A percentile compares a stretch with the other conserved stretches of the same genome.
phyloP scores from a whole-genome alignment of 768 basidiomycete species.

The Pisolithus microcarpus region DNA sequence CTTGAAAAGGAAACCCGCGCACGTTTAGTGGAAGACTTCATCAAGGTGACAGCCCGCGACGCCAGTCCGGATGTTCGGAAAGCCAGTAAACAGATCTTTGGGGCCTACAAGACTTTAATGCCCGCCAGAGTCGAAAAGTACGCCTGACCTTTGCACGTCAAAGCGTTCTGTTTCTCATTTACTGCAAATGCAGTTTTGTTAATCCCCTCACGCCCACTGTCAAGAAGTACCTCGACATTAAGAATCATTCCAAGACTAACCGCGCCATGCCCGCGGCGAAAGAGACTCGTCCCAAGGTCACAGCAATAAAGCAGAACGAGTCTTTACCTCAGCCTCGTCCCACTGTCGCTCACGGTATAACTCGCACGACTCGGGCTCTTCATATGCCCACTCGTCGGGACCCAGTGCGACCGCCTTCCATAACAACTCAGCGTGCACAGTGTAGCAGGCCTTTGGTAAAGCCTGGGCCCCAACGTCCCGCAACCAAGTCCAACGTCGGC shows the following conservation, averaged over 20 bases:
- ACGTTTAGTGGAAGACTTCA: conserved; percentile 61
- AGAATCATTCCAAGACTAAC: conserved; percentile 3
- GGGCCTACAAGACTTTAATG: conserved; percentile 64
- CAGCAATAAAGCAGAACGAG: background rate
- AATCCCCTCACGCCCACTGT: conserved; percentile 68
- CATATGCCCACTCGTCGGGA: conserved; percentile 10
- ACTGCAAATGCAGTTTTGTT: conserved; percentile 46
- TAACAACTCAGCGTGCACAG: conserved; percentile 1
- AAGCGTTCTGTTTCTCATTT: conserved; percentile 4
- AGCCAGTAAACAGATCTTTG: conserved; percentile 62
- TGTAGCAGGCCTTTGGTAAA: conserved; percentile 2
- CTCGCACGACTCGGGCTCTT: conserved; percentile 1
- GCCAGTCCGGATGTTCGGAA: conserved; percentile 71
- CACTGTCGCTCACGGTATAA: conserved; percentile 10
- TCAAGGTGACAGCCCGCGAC: conserved; percentile 61
- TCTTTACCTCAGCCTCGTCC: conserved; percentile 4
- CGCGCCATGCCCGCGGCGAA: conserved; percentile 3
- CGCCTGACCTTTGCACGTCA: conserved; percentile 11
- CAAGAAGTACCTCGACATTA: conserved; percentile 66
- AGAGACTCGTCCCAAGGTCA: background rate
- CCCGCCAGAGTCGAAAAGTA: conserved; percentile 65
- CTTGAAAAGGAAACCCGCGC: conserved; percentile 62
- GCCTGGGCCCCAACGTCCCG: conserved; percentile 21
- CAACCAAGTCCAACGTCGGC: conserved; percentile 16
- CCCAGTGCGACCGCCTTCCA: conserved; percentile 4